Base-by-base conservation (phyloP, 2,329 filamentous ascomycete genomes). In the Proliferodiscus dingleyae region DNA sequence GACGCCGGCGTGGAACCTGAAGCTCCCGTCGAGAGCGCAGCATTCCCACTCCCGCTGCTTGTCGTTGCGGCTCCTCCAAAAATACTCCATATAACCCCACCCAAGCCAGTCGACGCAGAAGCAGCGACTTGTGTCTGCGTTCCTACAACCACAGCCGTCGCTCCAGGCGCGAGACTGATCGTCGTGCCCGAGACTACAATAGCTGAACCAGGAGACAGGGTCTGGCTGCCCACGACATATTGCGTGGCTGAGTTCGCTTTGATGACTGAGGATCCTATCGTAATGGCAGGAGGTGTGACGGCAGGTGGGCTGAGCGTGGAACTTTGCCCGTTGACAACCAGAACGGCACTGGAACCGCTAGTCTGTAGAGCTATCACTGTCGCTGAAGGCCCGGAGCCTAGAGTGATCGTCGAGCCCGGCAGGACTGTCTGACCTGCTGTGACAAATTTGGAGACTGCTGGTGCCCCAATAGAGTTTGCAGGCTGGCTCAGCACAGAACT, bases 221-320 rank as follows among this genome's bases (percentile, higher is more conserved):
- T 47, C 28, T 48, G 41, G 11, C 23, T 30, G 3, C 3, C 28
- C 23, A 48, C 18, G 4, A 44, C 36, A 26, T 36, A 44, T 6
- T 37, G 34, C n/a, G 46, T 44, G 19, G 37, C 36, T 5, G 46
- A 41, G 19, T 47, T 42, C 7, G 39, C 45, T 6, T 38, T 16
- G 9, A 47, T 33, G 2, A 24, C 24, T 13, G 33, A 32, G 4
- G 38, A 38, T 3, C 39, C 45, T 34, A 47, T 42, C 3, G 45
- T 47, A 18, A 42, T 26, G 8, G 32, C 16, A 38, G 42, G n/a
- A 2, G 21, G 15, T 9, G 34, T 38, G 22, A 23, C 41, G 16
- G 33, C 36, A 13, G 36, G 18, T 13, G 32, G 26, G 15, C 23
- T n/a, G 21, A 39, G 19, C 8, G 30, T 41, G 30, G 41, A 40